phyloP scores from a whole-genome alignment of 371 early-diverging fungal species.

The Furculomyces boomerangus region DNA sequence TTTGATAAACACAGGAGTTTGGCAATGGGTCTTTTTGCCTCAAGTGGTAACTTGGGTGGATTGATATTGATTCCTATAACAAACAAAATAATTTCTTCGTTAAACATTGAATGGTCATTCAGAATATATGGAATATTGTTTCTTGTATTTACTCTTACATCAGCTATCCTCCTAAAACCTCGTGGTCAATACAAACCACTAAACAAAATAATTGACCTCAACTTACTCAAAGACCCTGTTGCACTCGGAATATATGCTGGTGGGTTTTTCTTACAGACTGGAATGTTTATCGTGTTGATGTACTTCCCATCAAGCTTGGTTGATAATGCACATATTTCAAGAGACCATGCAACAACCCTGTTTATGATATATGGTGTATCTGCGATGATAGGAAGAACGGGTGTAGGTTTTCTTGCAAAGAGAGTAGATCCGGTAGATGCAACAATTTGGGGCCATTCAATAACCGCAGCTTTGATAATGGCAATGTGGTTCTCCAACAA shows the following conservation, averaged over 20 bases:
- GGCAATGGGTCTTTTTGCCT: not conserved
- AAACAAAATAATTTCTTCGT: not conserved
- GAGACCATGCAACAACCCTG: not conserved
- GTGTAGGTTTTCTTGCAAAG: not conserved
- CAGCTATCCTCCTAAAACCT: conserved; percentile 25
- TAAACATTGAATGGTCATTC: conserved; percentile 2
- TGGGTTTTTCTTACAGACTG: not conserved
- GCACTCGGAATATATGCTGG: not conserved
- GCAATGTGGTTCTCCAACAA: not conserved
- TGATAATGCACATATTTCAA: not conserved
- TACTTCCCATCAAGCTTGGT: not conserved
- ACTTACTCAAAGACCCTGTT: not conserved
- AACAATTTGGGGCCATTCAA: not conserved
- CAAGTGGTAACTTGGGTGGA: not conserved
- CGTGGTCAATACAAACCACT: not conserved
- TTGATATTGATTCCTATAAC: not conserved
- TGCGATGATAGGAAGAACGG: not conserved
- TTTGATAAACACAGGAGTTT: conserved; percentile 1
- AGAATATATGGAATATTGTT: not conserved
- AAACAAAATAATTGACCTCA: not conserved
- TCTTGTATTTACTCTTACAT: conserved; percentile 13
- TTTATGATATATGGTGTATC: not conserved
- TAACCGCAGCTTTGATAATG: not conserved
- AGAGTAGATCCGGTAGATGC: not conserved
- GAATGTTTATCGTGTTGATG: not conserved